phyloP scores from a whole-genome alignment of 345 rosid genomes.

The Pugionium cornutum region DNA sequence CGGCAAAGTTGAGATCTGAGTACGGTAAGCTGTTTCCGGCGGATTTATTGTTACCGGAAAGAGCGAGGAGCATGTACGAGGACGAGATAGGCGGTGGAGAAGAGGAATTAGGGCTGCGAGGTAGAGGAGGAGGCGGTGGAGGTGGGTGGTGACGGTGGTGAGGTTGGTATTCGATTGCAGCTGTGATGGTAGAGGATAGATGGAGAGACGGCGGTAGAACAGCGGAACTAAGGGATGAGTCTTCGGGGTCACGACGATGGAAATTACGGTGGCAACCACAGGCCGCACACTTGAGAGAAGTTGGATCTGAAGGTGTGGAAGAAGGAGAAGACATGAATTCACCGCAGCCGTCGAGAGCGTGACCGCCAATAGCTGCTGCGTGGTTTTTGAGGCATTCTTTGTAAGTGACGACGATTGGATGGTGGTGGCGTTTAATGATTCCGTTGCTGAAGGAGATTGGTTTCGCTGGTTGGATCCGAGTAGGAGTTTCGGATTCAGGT shows the following conservation, averaged over 20 bases:
- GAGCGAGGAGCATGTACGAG: constrained; percentile 75
- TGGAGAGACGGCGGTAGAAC: constrained; percentile 14
- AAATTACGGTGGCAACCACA: constrained; percentile 89
- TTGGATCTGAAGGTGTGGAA: constrained; percentile 53
- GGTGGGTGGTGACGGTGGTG: constrained; percentile 76
- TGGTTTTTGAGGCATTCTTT: constrained; percentile 80
- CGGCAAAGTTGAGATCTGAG: constrained; percentile 40
- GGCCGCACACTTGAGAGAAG: constrained; percentile 76
- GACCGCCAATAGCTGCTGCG: constrained; percentile 72
- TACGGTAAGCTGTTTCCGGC: constrained; percentile 19
- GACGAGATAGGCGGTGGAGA: constrained; percentile 76
- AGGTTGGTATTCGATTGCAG: constrained; percentile 58
- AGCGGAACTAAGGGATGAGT: constrained; percentile 18
- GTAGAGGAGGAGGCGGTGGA: constrained; percentile 35
- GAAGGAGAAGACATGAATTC: constrained; percentile 78
- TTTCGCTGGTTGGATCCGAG: constrained; percentile 62
- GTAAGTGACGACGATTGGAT: constrained; percentile 43
- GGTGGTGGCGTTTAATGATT: constrained; percentile 57
- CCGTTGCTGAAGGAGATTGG: constrained; percentile 70
- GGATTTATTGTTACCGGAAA: constrained; percentile 49
- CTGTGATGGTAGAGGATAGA: constrained; percentile 31
- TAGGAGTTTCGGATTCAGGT: constrained; percentile 59
- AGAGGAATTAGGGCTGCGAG: constrained; percentile 66
- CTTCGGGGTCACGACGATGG: constrained; percentile 68
- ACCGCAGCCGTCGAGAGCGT: constrained; percentile 82